Percentiles rank a stretch among this genome's conserved stretches.
phyloP scores from a whole-genome alignment of 306 rosid genomes.

The Cajanus cajan region DNA sequence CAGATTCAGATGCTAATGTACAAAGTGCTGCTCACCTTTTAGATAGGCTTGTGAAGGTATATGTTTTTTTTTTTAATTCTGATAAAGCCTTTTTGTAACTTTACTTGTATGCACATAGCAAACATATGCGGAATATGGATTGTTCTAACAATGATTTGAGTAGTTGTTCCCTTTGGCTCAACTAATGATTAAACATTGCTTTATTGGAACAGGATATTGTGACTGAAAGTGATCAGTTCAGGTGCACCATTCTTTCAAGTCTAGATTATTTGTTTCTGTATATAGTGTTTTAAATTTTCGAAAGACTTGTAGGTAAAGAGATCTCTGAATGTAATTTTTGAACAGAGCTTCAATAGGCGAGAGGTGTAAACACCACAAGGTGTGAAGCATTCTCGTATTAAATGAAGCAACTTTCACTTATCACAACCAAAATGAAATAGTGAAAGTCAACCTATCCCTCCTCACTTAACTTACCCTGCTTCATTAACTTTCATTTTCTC shows the following conservation, averaged over 20 bases:
- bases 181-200: constrained; percentile 38
- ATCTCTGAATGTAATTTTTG: constrained; percentile 24
- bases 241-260: constrained; percentile 50
- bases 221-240: constrained; percentile 99
- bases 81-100: not conserved
- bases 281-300: constrained; percentile 25
- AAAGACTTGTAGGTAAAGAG: constrained; percentile 23
- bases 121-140: constrained; percentile 6
- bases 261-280: constrained; percentile 27
- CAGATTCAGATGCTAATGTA: constrained; percentile 92
- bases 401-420: constrained; percentile 23
- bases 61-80: constrained; percentile 16
- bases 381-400: constrained; percentile 33
- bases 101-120: not conserved
- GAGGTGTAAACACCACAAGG: constrained; percentile 20
- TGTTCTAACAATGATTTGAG: constrained; percentile 28
- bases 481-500: constrained; percentile 28
- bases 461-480: not conserved
- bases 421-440: not conserved
- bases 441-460: not conserved
- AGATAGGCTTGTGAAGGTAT: constrained; percentile 97
- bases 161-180: constrained; percentile 20
- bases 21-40: constrained; percentile 99
- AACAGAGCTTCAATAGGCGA: constrained; percentile 17
- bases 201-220: constrained; percentile 87